Base-by-base conservation (phyloP, 192 early-diverging fungal species). In the Entomortierella beljakovae region DNA sequence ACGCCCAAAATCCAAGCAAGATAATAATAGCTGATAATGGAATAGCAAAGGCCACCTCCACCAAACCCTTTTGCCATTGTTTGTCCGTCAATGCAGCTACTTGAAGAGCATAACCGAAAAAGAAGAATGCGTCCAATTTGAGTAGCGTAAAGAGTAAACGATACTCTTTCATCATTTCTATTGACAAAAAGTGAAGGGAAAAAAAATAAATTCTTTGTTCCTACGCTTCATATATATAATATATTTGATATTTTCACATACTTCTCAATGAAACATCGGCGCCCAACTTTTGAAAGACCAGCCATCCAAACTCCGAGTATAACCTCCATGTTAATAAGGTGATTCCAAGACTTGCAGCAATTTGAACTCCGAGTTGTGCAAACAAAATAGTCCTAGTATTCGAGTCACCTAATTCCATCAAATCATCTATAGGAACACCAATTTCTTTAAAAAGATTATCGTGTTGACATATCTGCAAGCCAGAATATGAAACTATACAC, bases 61-160 rank as follows among this genome's bases (percentile, higher is more conserved):
- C 52, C 20, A 77, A 42, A 11, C 74, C 74, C 15, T 59, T 77
- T 20, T 57, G 53, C 74, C 74, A 77, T 9, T 69, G 48, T 23
- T 61, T 77, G 32, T 69, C 74, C 18, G 66, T 77, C 28, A 77
- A 35, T 15, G 61, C 48, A 9, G 66, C 74, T 18, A 77, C 42
- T 23, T 71, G 69, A 15, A 80, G 64, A 5, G 77, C 77, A 28
- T 80, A 80, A 31, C 61, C 77, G 26, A 80, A 57, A 57, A 80
- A 80, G 70, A 80, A 80, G 35, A 80, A 80, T n/a, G 70, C 70
- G 50, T 80, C 77, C 52, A 80, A 40, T 20, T 80, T 80, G 32
- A 80, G 51, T n/a, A 80, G 29, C 1, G 80, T 81, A 29, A 76
- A 77, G 33, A 81, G 31, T 7, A 77, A 46, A 16, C 74, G 66